Percentiles rank a stretch among this genome's conserved stretches.
Evolutionary conservation across 352 stramenopile genomes (phyloP).

Genomic region (Phytophthora aleatoria): DNA sequence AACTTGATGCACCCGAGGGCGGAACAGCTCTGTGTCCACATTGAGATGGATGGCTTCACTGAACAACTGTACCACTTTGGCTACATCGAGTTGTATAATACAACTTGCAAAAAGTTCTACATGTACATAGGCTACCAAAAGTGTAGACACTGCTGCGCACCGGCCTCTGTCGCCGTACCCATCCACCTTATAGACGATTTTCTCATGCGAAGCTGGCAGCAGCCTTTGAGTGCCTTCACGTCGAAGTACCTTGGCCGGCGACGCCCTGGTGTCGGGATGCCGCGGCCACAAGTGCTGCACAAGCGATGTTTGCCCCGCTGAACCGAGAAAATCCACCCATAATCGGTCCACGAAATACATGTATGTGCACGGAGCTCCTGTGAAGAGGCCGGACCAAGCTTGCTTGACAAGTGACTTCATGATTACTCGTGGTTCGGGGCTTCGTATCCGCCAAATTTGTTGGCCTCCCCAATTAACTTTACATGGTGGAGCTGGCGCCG

Average conservation of each 20-base stretch:
- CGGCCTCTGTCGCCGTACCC: constrained; percentile 4
- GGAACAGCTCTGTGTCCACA: constrained; percentile 8
- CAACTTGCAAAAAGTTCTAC: not conserved
- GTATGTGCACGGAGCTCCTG: too few species aligned
- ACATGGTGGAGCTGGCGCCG: not conserved
- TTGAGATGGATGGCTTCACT: constrained; percentile 26
- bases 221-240: too few species aligned
- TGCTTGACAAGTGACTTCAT: not conserved
- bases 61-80: constrained; percentile 26
- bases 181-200: constrained; percentile 20
- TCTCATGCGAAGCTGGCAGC: not conserved
- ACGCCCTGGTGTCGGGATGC: too few species aligned
- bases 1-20: not conserved
- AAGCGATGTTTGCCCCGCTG: too few species aligned
- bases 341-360: too few species aligned
- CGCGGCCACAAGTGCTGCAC: too few species aligned
- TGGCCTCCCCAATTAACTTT: not conserved
- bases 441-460: not conserved
- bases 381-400: not conserved
- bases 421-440: not conserved
- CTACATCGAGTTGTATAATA: too few species aligned
- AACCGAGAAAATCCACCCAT: too few species aligned
- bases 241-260: too few species aligned
- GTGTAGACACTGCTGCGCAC: not conserved
- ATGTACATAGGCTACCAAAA: too few species aligned